Conservation (phyloP, 179 eudicot species). For the Gypsophila paniculata region DNA sequence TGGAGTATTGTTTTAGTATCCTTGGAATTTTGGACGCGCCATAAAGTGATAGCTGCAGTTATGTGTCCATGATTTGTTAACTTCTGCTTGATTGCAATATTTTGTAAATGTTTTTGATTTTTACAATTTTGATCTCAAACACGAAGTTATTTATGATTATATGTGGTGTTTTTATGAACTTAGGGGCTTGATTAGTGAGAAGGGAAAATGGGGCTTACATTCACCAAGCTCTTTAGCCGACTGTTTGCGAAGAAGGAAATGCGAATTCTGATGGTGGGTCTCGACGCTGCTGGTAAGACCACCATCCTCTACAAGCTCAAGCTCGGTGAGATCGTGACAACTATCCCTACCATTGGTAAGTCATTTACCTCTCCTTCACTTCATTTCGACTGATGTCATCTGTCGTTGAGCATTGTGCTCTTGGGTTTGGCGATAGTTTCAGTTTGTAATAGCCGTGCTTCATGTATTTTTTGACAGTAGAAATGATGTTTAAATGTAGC, state of each 20-base stretch:
- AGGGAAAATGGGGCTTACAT: constrained; percentile 71
- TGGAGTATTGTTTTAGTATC: too few relatives aligned
- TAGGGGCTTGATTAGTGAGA: constrained; percentile 17
- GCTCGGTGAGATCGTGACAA: constrained; percentile 93
- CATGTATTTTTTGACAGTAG: too few relatives aligned
- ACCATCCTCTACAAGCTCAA: constrained; percentile 90
- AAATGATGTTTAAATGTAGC: too few relatives aligned
- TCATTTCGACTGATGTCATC: background rate
- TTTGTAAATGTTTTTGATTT: background rate
- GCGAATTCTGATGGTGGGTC: constrained; percentile 94
- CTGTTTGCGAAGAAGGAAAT: constrained; percentile 88
- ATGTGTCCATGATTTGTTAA: background rate
- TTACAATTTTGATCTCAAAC: background rate
- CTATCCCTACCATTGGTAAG: constrained; percentile 91
- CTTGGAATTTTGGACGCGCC: background rate
- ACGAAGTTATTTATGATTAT: background rate
- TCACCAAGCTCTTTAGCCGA: constrained; percentile 88
- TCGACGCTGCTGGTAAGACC: constrained; percentile 96
- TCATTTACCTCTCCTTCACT: background rate
- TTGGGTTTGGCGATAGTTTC: background rate
- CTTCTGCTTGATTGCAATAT: background rate
- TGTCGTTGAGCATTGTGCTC: background rate
- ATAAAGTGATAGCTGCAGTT: background rate
- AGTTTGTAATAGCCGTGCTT: background rate
- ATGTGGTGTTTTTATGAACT: background rate